Base-by-base conservation (phyloP, 129 eudicot genomes). In the Saposhnikovia divaricata region DNA sequence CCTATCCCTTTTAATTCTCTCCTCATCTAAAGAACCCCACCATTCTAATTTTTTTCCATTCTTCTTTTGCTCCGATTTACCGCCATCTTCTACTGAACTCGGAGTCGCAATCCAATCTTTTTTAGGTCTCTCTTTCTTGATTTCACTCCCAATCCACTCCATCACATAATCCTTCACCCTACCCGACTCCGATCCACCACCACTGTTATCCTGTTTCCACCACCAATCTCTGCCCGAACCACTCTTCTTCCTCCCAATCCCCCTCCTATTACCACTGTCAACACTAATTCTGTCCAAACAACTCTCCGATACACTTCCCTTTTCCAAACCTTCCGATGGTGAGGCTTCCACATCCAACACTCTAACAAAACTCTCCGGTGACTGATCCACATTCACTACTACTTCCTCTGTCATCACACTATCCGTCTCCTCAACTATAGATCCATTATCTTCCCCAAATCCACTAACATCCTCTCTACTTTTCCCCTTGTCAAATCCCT, bases 71-170 rank as follows among this genome's bases (percentile, higher is more conserved):
- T 83, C 91, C 40, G 39, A 34, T 71, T 80, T 87, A 38, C 65
- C 73, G 19, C 53, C 75, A 48, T 77, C 75, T 53, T 84, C 92
- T 14, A 75, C 77, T 31, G 86, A 79, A 81, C 91, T 86, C 0
- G 89, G 80, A 3, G 83, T 81, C 5, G 84, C 84, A 38, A 85
- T 82, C 91, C 93, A 90, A 71, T 86, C 92, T 76, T 89, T 90
- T 73, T 90, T 90, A 0, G 97, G 93, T 28, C 97, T 89, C 77
- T 93, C 98, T 75, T 94, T 94, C 87, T 85, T 91, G 44, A 94
- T 94, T 93, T 94, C 98, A 72, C 89, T 93, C 82, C 98, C 98
- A 77, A 93, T 90, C 98, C 98, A 93, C 84, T 93, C 98, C 97
- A 94, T 91, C 53, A 94, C 98, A 77, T 94, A 94, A 84, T 94